Conservation (phyloP, 179 eudicot species). For the Pouteria campechiana region DNA sequence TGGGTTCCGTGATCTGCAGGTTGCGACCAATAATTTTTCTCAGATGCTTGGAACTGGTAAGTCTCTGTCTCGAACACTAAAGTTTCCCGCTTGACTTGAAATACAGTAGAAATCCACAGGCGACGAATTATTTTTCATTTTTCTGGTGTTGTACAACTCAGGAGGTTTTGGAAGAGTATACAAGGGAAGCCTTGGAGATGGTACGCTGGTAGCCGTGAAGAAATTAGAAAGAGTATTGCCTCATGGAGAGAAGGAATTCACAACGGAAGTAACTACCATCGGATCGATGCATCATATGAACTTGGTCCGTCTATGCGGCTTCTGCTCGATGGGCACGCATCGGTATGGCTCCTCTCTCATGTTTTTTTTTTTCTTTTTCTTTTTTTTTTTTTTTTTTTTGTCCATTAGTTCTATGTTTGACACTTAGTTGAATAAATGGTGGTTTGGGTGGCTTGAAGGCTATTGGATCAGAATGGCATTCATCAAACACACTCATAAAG, state of each 20-base stretch:
- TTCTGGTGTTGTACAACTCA: conserved; percentile 18
- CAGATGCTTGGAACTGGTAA: conserved; percentile 72
- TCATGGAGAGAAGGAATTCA: conserved; percentile 82
- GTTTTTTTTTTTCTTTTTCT: neutral
- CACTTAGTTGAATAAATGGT: too few relatives aligned
- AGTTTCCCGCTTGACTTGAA: too few relatives aligned
- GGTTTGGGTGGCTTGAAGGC: too few relatives aligned
- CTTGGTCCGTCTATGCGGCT: conserved; percentile 87
- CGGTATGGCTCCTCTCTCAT: conserved; percentile 22
- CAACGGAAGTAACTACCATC: conserved; percentile 85
- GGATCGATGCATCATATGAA: conserved; percentile 99
- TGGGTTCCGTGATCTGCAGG: conserved; percentile 61
- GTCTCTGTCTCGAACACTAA: neutral
- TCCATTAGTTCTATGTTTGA: too few relatives aligned
- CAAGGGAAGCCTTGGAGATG: conserved; percentile 77
- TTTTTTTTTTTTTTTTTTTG: too few relatives aligned
- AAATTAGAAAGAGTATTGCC: conserved; percentile 81
- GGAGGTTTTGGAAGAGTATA: conserved; percentile 95
- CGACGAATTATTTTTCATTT: neutral
- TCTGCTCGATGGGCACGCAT: conserved; percentile 77
- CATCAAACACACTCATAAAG: too few relatives aligned
- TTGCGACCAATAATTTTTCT: conserved; percentile 51
- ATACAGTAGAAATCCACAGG: too few relatives aligned
- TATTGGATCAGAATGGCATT: too few relatives aligned
- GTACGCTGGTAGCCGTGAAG: conserved; percentile 74